Evolutionary conservation across 2,329 filamentous ascomycete genomes (phyloP).

Genomic region (Biscogniauxia sp.): DNA sequence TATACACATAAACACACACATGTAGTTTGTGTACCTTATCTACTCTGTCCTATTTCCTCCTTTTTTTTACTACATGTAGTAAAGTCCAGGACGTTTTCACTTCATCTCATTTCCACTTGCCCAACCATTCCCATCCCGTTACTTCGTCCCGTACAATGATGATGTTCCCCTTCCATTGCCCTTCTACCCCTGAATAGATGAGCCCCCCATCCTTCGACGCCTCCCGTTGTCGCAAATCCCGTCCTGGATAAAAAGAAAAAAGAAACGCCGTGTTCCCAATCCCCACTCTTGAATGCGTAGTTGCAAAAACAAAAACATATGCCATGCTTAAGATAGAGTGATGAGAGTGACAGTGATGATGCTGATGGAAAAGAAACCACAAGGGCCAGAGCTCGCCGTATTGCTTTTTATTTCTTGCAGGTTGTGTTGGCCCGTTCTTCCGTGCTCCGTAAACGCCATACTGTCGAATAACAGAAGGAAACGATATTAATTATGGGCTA

Average conservation of each 20-base stretch:
- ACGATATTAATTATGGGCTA: not conserved
- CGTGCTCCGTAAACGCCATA: conserved; percentile 14
- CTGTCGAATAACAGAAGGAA: not conserved
- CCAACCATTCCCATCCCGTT: too few species aligned
- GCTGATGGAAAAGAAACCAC: not conserved
- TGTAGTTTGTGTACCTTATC: too few species aligned
- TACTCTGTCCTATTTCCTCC: too few species aligned
- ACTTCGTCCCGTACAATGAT: too few species aligned
- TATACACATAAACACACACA: too few species aligned
- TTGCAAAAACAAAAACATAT: not conserved
- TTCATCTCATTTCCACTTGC: too few species aligned
- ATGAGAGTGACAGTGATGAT: not conserved
- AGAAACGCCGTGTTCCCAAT: not conserved
- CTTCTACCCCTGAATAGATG: too few species aligned
- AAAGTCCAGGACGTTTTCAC: too few species aligned
- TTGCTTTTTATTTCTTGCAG: not conserved
- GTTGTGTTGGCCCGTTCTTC: not conserved
- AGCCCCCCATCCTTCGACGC: not conserved
- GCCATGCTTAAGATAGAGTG: not conserved
- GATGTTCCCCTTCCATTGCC: too few species aligned
- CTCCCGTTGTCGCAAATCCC: not conserved
- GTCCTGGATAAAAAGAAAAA: not conserved
- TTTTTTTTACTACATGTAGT: too few species aligned
- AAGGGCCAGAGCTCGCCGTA: not conserved
- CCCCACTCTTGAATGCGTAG: not conserved